A percentile compares a stretch with the other conserved stretches of the same genome.
Evolutionary conservation across 352 stramenopile species (phyloP).

Genomic region (Pythium biforme): DNA sequence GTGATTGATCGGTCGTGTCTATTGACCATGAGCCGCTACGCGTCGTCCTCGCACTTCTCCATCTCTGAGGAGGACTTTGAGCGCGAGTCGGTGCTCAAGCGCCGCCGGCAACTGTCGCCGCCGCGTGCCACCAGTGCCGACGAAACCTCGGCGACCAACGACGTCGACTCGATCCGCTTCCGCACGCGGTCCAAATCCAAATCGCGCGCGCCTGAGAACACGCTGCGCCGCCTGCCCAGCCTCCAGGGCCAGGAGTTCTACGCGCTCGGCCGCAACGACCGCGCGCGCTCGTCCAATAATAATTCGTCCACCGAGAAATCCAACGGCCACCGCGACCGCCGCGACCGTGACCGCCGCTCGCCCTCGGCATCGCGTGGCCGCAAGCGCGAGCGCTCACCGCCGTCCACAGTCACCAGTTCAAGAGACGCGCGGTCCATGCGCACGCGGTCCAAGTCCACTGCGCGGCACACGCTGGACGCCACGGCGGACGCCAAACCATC

Average conservation of each 20-base stretch:
- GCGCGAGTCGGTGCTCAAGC: constrained; percentile 53
- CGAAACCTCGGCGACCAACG: no score
- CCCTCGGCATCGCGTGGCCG: constrained; percentile 6
- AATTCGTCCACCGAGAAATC: not conserved
- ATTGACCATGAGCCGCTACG: constrained; percentile 20
- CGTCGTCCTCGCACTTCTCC: constrained; percentile 38
- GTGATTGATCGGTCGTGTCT: no score
- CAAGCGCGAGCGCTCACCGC: constrained; percentile 9
- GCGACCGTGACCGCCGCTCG: not conserved
- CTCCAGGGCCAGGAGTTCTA: constrained; percentile 46
- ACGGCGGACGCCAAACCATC: constrained; percentile 15
- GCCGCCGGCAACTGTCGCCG: constrained; percentile 41
- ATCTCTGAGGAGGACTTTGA: constrained; percentile 62
- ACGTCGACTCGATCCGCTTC: constrained; percentile 28
- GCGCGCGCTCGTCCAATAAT: not conserved
- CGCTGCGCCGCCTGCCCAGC: constrained; percentile 26
- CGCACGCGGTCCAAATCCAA: constrained; percentile 67
- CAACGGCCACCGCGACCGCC: not conserved
- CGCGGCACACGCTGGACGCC: constrained; percentile 11
- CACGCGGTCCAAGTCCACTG: constrained; percentile 35
- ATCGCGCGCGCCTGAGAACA: constrained; percentile 33
- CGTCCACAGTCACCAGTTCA: not conserved
- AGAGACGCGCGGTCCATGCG: constrained; percentile 1
- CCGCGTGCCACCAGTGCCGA: constrained; percentile 5
- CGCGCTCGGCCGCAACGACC: constrained; percentile 36